phyloP scores from a whole-genome alignment of 164 flowering plant genomes.

The Umbilicus rupestris region DNA sequence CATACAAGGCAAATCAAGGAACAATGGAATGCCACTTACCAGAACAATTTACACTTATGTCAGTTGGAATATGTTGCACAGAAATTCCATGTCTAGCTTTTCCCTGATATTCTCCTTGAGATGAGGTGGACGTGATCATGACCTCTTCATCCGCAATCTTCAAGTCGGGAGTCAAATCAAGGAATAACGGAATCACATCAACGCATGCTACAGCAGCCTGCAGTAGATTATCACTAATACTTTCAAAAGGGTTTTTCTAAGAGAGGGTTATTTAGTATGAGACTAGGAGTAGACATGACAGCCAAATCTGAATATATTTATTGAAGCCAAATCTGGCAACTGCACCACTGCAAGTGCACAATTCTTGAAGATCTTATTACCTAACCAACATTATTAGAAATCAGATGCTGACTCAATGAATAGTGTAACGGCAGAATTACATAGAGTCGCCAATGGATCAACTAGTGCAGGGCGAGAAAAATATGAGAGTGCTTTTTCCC shows the following conservation, averaged over 20 bases:
- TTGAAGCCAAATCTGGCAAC: background rate
- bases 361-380: too few species aligned
- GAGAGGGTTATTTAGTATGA: background rate
- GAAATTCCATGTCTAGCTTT: constrained; percentile 27
- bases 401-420: too few species aligned
- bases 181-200: constrained; percentile 75
- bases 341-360: too few species aligned
- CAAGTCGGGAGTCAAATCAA: constrained; percentile 30
- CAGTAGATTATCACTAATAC: constrained; percentile 9
- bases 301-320: background rate
- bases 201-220: constrained; percentile 55
- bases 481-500: too few species aligned
- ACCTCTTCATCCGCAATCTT: constrained; percentile 49
- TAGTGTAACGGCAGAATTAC: too few species aligned
- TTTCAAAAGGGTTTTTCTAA: background rate
- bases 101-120: constrained; percentile 19
- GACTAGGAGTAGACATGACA: background rate
- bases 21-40: constrained; percentile 27
- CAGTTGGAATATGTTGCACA: constrained; percentile 68
- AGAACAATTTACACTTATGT: constrained; percentile 52
- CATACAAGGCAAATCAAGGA: background rate
- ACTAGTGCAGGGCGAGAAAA: too few species aligned
- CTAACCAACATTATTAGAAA: too few species aligned
- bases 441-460: too few species aligned
- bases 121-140: constrained; percentile 25